phyloP scores from a whole-genome alignment of 2,329 filamentous ascomycete genomes.

The Chaetomium globosum region DNA sequence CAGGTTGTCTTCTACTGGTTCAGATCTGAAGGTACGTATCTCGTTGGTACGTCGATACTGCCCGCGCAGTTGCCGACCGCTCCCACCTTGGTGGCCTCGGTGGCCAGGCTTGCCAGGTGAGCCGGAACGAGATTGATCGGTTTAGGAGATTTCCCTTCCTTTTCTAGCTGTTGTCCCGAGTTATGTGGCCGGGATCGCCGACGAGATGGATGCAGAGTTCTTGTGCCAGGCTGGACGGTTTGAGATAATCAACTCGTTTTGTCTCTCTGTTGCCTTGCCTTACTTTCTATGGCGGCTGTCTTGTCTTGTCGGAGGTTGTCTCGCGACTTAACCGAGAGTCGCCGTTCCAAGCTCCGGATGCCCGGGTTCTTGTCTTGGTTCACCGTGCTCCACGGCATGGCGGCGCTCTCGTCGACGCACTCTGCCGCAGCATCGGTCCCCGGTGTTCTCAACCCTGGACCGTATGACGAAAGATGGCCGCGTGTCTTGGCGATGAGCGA shows the following conservation, averaged over 20 bases:
- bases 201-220: conserved; percentile 8
- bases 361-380: not conserved
- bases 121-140: not conserved
- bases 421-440: not conserved
- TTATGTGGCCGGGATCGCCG: not conserved
- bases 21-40: no score
- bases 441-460: conserved; percentile 5
- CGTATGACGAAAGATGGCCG: conserved; percentile 13
- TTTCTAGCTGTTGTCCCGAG: not conserved
- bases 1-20: not conserved
- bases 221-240: conserved; percentile 21
- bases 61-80: no score
- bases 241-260: conserved; percentile 4
- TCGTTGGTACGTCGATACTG: no score
- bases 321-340: not conserved
- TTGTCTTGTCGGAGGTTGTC: not conserved
- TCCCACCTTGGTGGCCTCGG: not conserved
- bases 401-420: not conserved
- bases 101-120: not conserved
- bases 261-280: conserved; percentile 15
- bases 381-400: not conserved
- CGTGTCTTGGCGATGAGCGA: not conserved
- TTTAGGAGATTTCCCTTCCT: not conserved
- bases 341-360: conserved; percentile 1
- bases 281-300: not conserved